These are phyloP conservation scores for Bipolaris bicolor DNA, from an alignment of 2,329 filamentous ascomycete species.

Conservation along the genomic window DNA sequence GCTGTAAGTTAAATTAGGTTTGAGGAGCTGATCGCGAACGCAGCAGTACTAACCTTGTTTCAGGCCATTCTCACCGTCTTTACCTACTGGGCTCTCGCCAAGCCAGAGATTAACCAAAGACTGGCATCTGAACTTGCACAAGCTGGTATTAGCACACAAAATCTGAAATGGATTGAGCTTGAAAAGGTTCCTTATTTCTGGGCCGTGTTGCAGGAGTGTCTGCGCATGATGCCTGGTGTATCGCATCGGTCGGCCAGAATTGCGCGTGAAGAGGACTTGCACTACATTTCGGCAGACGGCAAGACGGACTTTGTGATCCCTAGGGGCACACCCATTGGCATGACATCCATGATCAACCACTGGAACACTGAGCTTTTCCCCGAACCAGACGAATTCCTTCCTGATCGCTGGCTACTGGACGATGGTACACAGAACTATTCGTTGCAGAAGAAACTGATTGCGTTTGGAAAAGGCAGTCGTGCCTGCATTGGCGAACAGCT, in stretches of 20 bases:
- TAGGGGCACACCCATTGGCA: constrained; percentile 34
- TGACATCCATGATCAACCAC: constrained; percentile 42
- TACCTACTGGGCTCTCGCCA: constrained; percentile 45
- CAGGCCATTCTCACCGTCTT: constrained; percentile 41
- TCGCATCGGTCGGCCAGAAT: constrained; percentile 30
- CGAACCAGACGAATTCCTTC: constrained; percentile 35
- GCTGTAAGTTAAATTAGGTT: constrained; percentile 22
- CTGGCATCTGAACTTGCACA: constrained; percentile 31
- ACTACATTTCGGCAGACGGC: constrained; percentile 27
- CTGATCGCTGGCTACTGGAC: constrained; percentile 43
- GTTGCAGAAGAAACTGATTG: constrained; percentile 32
- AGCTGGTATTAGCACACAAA: constrained; percentile 17
- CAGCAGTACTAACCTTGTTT: constrained; percentile 22
- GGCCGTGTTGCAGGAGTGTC: constrained; percentile 44
- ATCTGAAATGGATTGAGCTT: constrained; percentile 29
- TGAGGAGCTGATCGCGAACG: neutral
- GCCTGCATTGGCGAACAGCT: constrained; percentile 42
- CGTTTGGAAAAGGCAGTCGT: constrained; percentile 38
- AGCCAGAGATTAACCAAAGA: constrained; percentile 27
- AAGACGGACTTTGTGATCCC: constrained; percentile 33
- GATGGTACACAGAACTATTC: constrained; percentile 27
- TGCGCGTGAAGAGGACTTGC: constrained; percentile 28
- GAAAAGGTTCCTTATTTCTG: constrained; percentile 43
- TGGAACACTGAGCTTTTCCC: constrained; percentile 44
- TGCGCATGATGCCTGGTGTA: constrained; percentile 45